Conservation (phyloP, 371 early-diverging fungal species). For the Fennellomyces sp. region DNA sequence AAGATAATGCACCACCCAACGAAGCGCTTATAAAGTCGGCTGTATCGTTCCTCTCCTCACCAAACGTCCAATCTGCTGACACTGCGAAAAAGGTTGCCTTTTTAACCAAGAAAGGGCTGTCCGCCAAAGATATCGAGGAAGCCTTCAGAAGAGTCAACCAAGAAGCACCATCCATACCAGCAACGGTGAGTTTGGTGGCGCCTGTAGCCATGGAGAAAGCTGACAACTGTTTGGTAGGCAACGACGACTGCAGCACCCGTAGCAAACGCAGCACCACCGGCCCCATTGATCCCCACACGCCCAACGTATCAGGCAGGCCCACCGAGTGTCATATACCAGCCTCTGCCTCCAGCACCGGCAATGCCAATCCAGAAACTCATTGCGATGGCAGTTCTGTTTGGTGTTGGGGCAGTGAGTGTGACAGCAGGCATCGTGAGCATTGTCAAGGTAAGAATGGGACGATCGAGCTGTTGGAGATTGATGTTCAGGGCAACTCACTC, state of each 20-base stretch:
- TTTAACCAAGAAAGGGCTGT: slow-evolving; percentile 63
- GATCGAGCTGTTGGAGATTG: too few relatives aligned
- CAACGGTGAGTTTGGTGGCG: background rate
- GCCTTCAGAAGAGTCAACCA: slow-evolving; percentile 46
- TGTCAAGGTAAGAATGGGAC: slow-evolving; percentile 46
- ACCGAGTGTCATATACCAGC: slow-evolving; percentile 29
- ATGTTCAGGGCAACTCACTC: too few relatives aligned
- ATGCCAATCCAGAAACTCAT: slow-evolving; percentile 37
- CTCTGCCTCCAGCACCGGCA: slow-evolving; percentile 26
- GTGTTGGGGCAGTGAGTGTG: slow-evolving; percentile 40
- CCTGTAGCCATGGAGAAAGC: too few relatives aligned
- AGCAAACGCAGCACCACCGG: slow-evolving; percentile 14
- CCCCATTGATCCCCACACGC: slow-evolving; percentile 8
- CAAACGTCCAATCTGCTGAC: slow-evolving; percentile 59
- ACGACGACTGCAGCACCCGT: background rate
- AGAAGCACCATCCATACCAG: background rate
- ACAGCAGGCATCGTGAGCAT: slow-evolving; percentile 40
- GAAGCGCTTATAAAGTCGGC: slow-evolving; percentile 62
- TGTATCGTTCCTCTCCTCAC: slow-evolving; percentile 59
- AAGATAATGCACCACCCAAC: slow-evolving; percentile 8
- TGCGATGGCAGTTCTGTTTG: slow-evolving; percentile 39
- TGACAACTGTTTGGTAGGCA: background rate
- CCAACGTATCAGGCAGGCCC: slow-evolving; percentile 10
- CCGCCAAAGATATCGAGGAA: slow-evolving; percentile 59
- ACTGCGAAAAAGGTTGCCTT: slow-evolving; percentile 64